These are phyloP conservation scores for Prillingera fragicola DNA, from an alignment of 1,284 basidiomycete genomes.

Conservation along the genomic window DNA sequence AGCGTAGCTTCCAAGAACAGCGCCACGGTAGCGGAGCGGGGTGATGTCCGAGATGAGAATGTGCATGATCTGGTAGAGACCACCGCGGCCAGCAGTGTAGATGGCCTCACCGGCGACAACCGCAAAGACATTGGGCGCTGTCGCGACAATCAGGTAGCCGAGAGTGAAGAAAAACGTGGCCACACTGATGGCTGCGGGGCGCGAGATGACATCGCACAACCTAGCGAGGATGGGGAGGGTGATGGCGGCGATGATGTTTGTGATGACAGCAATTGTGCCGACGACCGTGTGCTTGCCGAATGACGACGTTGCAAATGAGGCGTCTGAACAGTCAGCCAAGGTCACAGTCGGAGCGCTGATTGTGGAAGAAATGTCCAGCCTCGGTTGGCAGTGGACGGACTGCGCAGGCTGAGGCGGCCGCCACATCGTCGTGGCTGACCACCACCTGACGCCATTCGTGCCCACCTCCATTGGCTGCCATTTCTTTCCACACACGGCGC, in stretches of 20 bases:
- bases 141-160: constrained; percentile 38
- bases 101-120: constrained; percentile 39
- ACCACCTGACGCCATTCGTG: too few species aligned
- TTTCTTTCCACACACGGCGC: too few species aligned
- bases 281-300: constrained; percentile 34
- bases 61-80: constrained; percentile 22
- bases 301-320: constrained; percentile 33
- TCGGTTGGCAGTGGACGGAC: background rate
- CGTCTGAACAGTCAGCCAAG: constrained; percentile 12
- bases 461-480: too few species aligned
- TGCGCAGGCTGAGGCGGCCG: too few species aligned
- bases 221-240: constrained; percentile 44
- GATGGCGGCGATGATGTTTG: constrained; percentile 32
- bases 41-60: constrained; percentile 60
- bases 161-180: constrained; percentile 34
- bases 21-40: constrained; percentile 67
- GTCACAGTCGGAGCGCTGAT: background rate
- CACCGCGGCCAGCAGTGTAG: constrained; percentile 38
- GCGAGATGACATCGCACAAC: constrained; percentile 31
- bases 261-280: constrained; percentile 36
- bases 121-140: constrained; percentile 26
- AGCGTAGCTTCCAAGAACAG: constrained; percentile 62
- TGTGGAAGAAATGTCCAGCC: background rate
- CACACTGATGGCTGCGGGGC: constrained; percentile 25
- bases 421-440: too few species aligned